Evolutionary conservation across 2,329 filamentous ascomycete species (phyloP), one percentile per base, ranked within the genome.

Genomic region (Trematosphaeria pertusa): DNA sequence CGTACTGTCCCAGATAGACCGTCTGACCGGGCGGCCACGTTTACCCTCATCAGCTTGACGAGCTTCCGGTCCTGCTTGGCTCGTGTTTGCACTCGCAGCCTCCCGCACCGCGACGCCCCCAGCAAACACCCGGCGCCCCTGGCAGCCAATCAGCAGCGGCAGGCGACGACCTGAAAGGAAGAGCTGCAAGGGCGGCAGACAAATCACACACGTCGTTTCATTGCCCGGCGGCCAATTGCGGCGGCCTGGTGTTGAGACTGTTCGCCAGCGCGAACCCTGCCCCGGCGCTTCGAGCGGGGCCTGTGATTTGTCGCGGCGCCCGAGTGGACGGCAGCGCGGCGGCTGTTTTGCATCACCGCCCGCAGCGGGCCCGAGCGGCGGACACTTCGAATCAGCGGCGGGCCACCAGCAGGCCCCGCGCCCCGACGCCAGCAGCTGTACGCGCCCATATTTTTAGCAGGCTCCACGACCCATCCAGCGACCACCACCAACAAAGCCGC

Each of bases 131-230:
- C 56, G 52, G 44, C 38, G 28, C 35, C 38, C n/a, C 33, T 40
- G 21, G 12, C 47, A 39, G 45, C 68, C 58, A 70, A 69, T 70
- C 66, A 66, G 38, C 43, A 43, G 17, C 44, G 36, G 32, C 44
- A 44, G 30, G 34, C 38, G 47, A 45, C 42, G 35, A 32, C 39
- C 38, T 45, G 53, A 28, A 53, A 43, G 46, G 52, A 48, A 50
- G 47, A 57, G 59, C 64, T 71, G 68, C 68, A 71, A 64, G 68
- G 63, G 56, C 62, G 36, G 50, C 60, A 65, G 51, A 48, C 62
- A 57, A 63, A 69, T 70, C 67, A 70, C 69, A 69, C 64, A 45
- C 49, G 48, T 54, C 57, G 65, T 67, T 69, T 69, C 64, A 63
- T 52, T 58, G 43, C 28, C 38, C 50, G 20, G 58, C 54, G 60